Evolutionary conservation across 164 flowering plant genomes (phyloP), one percentile per base, ranked within the genome.

Genomic region (Warburgia ugandensis): DNA sequence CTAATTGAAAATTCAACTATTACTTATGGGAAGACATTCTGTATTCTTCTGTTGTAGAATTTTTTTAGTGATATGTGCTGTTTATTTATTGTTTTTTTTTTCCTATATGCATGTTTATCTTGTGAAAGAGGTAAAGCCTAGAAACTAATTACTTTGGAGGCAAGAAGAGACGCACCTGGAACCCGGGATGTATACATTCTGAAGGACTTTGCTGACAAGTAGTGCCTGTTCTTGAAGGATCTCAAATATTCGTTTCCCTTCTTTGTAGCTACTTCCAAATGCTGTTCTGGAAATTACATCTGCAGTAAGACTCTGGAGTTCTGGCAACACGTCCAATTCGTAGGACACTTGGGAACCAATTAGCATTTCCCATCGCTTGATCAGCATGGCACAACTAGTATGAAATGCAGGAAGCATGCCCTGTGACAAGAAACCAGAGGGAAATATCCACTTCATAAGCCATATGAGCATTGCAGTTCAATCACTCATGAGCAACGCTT

Each of bases 201-300:
- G 58, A 19, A 44, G 10, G 16, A 72, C 68, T 57, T 65, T 70
- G 2, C 69, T n/a, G 3, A 52, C 43, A 9, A 80, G 64, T 14
- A 4, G 8, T 8, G 50, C 46, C 17, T 69, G 76, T 50, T 77
- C 76, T 35, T 54, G 58, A 4, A 65, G 85, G 50, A 64, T 71
- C 50, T 79, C 70, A 40, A 77, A 75, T 39, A 77, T 70, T 47
- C 37, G 59, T 46, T 38, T 69, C 13, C 82, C 86, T 61, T 75
- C 72, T 38, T 69, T 68, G 45, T 58, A 71, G 57, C 52, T 77
- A 58, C 78, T 73, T 21, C 85, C 82, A 50, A 79, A 77, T 29
- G 79, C 81, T 6, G 77, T 45, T 19, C 76, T 48, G 25, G 82
- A 65, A 16, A 80, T 77, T 30, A 56, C 71, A 55, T 80, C 82